These are phyloP conservation scores for Cutaneotrichosporon curvatum DNA, from an alignment of 1,284 basidiomycete genomes.

Conservation along the genomic window DNA sequence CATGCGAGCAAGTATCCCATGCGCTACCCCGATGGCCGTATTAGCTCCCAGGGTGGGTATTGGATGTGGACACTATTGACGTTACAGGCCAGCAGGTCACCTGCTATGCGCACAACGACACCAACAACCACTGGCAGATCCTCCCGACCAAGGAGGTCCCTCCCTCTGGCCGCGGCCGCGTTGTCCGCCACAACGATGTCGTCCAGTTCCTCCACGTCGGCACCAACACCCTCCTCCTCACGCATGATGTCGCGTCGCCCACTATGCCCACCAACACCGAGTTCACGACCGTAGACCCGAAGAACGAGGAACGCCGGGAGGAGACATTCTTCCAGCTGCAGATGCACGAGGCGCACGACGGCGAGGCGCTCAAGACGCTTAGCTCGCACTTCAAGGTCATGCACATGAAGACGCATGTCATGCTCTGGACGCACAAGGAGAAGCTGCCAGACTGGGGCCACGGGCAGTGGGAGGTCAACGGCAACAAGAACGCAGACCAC, in stretches of 20 bases:
- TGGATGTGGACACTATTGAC: background rate
- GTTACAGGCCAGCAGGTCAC: conserved; percentile 80
- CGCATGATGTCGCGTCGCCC: conserved; percentile 96
- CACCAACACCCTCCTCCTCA: conserved; percentile 75
- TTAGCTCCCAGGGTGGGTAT: conserved; percentile 68
- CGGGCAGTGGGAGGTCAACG: conserved; percentile 96
- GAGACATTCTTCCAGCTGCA: conserved; percentile 78
- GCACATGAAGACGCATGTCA: conserved; percentile 82
- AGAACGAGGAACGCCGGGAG: conserved; percentile 61
- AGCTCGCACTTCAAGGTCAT: conserved; percentile 81
- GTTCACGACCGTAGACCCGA: conserved; percentile 80
- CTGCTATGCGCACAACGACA: conserved; percentile 65
- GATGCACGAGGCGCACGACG: conserved; percentile 64
- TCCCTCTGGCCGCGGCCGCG: conserved; percentile 76
- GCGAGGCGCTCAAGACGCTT: conserved; percentile 82
- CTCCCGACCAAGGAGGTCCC: conserved; percentile 87
- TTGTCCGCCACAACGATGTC: conserved; percentile 80
- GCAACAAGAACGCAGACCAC: conserved; percentile 86
- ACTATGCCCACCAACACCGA: conserved; percentile 98
- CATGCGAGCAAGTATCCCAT: conserved; percentile 84
- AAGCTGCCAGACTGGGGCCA: conserved; percentile 85
- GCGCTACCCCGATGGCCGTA: conserved; percentile 91
- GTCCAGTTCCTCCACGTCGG: conserved; percentile 83
- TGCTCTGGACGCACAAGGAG: conserved; percentile 83
- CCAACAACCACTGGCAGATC: conserved; percentile 94